Percentiles rank a stretch among this genome's conserved stretches.
These are phyloP conservation scores for Globomyces pollinis-pini DNA, from an alignment of 192 early-diverging fungal genomes.

Conservation along the genomic window DNA sequence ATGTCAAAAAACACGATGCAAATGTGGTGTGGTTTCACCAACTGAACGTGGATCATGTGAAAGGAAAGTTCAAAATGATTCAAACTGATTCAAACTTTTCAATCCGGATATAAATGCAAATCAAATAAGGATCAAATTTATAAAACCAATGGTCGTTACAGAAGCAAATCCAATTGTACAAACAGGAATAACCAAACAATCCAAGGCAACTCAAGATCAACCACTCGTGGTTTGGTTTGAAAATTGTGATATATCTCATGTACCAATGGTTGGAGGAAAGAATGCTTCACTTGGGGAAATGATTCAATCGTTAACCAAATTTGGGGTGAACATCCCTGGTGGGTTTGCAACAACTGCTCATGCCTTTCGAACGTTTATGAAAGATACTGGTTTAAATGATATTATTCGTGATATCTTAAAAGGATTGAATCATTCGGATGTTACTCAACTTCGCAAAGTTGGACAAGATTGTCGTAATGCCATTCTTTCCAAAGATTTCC, in stretches of 20 bases:
- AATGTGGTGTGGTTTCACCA: no score
- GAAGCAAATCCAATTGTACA: no score
- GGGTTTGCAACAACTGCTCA: constrained; percentile 10
- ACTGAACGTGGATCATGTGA: no score
- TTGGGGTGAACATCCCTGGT: constrained; percentile 2
- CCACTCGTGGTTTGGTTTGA: neutral
- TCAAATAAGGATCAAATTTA: no score
- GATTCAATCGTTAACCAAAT: neutral
- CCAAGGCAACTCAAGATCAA: no score
- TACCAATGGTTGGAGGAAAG: constrained; percentile 2
- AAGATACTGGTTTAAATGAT: constrained; percentile 2
- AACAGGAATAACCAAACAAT: no score
- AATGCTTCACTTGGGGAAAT: constrained; percentile 4
- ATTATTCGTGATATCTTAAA: neutral
- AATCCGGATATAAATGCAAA: no score
- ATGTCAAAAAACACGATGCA: no score
- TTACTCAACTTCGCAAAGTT: neutral
- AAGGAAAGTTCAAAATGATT: no score
- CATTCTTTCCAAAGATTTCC: neutral
- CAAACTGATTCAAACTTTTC: no score
- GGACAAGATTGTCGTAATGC: neutral
- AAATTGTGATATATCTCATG: neutral
- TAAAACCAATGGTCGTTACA: no score
- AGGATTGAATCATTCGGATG: neutral
- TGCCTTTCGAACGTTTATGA: constrained; percentile 4